Base-by-base conservation (phyloP, 441 rosid species). In the Flueggea neowawraea region DNA sequence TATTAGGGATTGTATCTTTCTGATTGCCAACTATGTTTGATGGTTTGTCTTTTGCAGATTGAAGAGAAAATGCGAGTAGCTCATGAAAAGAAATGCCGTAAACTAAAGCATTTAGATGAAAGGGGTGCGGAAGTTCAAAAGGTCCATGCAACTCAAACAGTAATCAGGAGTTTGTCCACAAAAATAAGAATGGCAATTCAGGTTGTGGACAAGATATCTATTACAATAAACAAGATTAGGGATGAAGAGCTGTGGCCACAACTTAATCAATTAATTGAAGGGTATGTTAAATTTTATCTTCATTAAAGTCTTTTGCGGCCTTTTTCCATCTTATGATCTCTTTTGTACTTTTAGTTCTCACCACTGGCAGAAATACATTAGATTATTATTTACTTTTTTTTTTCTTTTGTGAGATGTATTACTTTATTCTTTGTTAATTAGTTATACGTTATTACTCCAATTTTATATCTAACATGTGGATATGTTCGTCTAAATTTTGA, bases 231-330 rank as follows among this genome's bases (percentile, higher is more conserved):
- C 79, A 95, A 86, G 82, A 95, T 95, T 60, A 82, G 96, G 69
- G 98, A 95, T 47, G 98, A 91, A 79, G 99, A 95, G 69, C 77
- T 95, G 12, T 95, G 97, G 97, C 99, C 98, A 2, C 98, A 87
- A 55, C 73, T 91, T 6, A 76, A 81, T 64, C 95, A 86, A 71
- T 79, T 95, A 70, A 91, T 95, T 69, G 83, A 82, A 66, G 99
- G 97, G 99, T 95, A 85, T 49, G 75, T 70, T 68, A 48, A 16
- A 36, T 69, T 14, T 64, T 28, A 2, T 22, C 28, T 22, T 22
- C 28, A 22, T 47, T 51, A 22, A 10, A 43, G 39, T 54, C 56
- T 36, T 47, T 57, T 31, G 10, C 31, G 7, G 61, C 41, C 41
- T 16, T 47, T 61, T 52, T 15, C 28, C 31, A 12, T 65, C 41